Evolutionary conservation across 108 stramenopile genomes (phyloP).

Genomic region (Nitzschia putrida): DNA sequence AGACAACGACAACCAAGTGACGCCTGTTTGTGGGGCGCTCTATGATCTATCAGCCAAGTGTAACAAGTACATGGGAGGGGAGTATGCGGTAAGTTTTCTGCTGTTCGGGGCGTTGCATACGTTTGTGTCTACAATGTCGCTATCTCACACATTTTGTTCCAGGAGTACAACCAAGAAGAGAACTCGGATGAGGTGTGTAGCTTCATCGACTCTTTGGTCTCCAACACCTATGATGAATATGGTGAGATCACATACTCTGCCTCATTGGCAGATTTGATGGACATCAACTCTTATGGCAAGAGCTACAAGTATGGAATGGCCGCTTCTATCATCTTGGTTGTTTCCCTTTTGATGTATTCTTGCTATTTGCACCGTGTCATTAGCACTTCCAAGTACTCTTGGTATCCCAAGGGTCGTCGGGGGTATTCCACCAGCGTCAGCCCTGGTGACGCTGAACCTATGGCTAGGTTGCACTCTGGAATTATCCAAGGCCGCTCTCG

Average conservation of each 20-base stretch:
- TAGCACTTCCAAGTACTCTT: conserved; percentile 16
- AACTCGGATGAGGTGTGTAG: conserved; percentile 57
- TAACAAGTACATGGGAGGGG: conserved; percentile 59
- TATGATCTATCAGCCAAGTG: conserved; percentile 73
- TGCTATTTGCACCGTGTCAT: conserved; percentile 39
- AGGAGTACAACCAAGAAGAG: conserved; percentile 42
- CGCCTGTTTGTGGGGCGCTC: conserved; percentile 59
- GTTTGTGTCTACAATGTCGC: not conserved
- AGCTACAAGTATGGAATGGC: conserved; percentile 30
- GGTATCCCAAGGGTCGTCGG: conserved; percentile 33
- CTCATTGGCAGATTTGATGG: conserved; percentile 13
- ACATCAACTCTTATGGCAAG: not conserved
- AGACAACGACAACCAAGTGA: conserved; percentile 36
- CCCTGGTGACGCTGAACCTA: conserved; percentile 20
- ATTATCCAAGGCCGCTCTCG: conserved; percentile 35
- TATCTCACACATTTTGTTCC: not conserved
- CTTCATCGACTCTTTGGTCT: conserved; percentile 68
- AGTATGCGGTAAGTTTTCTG: conserved; percentile 25
- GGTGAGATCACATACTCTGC: conserved; percentile 53
- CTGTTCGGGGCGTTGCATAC: not conserved
- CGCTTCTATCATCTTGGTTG: conserved; percentile 19
- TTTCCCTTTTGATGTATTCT: conserved; percentile 32
- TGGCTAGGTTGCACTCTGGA: conserved; percentile 35
- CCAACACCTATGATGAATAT: conserved; percentile 73
- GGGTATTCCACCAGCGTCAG: conserved; percentile 11